Percentiles rank a stretch among this genome's conserved stretches.
phyloP scores from a whole-genome alignment of 78 protist species.

The Acrasis kona region DNA sequence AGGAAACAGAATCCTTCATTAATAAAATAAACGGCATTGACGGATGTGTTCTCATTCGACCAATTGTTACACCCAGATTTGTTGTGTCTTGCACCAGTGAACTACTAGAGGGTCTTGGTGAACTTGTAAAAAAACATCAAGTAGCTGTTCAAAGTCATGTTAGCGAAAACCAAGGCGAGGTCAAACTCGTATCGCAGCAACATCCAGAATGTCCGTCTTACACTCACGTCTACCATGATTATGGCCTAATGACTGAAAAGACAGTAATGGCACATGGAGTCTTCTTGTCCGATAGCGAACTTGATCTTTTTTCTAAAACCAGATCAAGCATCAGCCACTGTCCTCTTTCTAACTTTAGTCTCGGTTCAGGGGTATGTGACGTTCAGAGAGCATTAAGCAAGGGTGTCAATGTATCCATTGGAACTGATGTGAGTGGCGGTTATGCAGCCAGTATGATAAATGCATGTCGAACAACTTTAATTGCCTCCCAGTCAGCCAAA shows the following conservation, averaged over 20 bases:
- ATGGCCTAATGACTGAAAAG: conserved; percentile 35
- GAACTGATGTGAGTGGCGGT: conserved; percentile 81
- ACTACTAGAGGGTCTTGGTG: not conserved
- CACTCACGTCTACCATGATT: conserved; percentile 52
- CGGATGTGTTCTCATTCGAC: too few relatives aligned
- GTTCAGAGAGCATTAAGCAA: conserved; percentile 14
- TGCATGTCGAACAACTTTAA: conserved; percentile 55
- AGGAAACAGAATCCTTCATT: conserved; percentile 30
- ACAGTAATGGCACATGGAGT: conserved; percentile 73
- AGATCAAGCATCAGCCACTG: conserved; percentile 56
- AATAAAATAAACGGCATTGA: too few relatives aligned
- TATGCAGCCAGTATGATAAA: conserved; percentile 44
- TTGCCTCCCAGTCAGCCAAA: conserved; percentile 40
- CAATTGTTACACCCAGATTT: not conserved
- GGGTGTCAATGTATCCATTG: conserved; percentile 53
- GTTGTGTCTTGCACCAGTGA: not conserved
- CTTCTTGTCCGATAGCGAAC: conserved; percentile 43
- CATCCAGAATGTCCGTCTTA: conserved; percentile 37
- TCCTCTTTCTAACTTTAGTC: conserved; percentile 57
- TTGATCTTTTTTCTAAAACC: not conserved
- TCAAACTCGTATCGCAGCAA: conserved; percentile 32
- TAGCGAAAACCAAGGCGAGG: not conserved
- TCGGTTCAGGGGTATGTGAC: conserved; percentile 33
- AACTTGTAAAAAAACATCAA: not conserved
- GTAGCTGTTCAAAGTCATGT: not conserved